Conservation (phyloP, 2,329 filamentous ascomycete genomes). For the Sporothrix euskadiensis region DNA sequence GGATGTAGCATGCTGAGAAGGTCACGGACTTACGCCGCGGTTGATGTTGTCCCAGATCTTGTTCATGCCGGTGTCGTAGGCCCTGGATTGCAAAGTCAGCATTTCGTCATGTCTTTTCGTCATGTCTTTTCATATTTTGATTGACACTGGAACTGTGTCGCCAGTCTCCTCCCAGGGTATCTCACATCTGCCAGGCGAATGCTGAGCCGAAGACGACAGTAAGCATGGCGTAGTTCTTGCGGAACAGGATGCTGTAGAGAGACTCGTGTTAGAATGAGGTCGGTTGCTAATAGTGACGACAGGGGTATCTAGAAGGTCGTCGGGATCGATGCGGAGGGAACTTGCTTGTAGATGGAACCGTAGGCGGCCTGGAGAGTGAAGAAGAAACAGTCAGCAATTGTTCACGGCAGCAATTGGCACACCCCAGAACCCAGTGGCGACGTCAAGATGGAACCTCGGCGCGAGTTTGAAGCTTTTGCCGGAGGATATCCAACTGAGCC, state of each 20-base stretch:
- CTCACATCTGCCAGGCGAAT: conserved; percentile 93
- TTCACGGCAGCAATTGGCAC: not conserved
- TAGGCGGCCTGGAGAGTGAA: conserved; percentile 41
- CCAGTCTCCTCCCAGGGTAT: not conserved
- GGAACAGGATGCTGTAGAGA: conserved; percentile 70
- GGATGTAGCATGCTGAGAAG: not conserved
- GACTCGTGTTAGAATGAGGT: conserved; percentile 24
- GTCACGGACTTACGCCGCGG: conserved; percentile 69
- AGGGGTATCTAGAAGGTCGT: not conserved
- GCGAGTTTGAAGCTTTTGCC: not conserved
- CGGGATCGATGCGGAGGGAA: conserved; percentile 33
- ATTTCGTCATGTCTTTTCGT: not conserved
- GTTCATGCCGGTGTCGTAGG: conserved; percentile 79
- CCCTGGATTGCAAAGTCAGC: conserved; percentile 53
- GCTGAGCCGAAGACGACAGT: conserved; percentile 81
- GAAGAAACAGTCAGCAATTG: conserved; percentile 40
- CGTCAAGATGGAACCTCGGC: conserved; percentile 17
- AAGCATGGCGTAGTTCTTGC: conserved; percentile 85
- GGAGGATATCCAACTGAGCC: conserved; percentile 17
- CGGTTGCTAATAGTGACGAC: not conserved
- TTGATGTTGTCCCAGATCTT: conserved; percentile 89
- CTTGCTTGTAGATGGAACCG: conserved; percentile 61
- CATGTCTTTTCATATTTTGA: not conserved
- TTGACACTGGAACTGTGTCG: not conserved
- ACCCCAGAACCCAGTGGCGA: conserved; percentile 24